Evolutionary conservation across 805 yeast species (phyloP).

Genomic region (Kodamaea lidongshanica): DNA sequence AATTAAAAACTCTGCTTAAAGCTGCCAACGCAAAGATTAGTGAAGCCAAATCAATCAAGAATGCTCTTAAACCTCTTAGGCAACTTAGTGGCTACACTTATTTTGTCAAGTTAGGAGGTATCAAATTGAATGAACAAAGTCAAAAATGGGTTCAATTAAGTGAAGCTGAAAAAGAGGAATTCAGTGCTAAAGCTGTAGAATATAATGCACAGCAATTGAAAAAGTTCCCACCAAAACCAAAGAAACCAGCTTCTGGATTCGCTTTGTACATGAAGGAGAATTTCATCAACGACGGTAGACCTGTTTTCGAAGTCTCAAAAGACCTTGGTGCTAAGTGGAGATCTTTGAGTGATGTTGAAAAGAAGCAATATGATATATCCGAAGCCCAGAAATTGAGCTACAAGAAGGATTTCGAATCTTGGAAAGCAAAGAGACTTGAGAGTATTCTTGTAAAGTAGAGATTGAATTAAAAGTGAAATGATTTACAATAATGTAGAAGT

Average conservation of each 20-base stretch:
- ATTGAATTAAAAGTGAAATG: no score
- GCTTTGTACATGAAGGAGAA: constrained; percentile 26
- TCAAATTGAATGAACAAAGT: no score
- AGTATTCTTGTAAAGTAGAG: no score
- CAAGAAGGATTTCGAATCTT: constrained; percentile 17
- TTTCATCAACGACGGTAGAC: constrained; percentile 18
- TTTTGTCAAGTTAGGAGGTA: constrained; percentile 23
- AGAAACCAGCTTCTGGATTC: constrained; percentile 25
- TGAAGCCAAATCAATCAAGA: constrained; percentile 11
- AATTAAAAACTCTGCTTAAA: constrained; percentile 16
- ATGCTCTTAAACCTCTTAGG: constrained; percentile 22
- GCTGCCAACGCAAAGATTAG: constrained; percentile 15
- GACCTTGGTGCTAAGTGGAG: constrained; percentile 27
- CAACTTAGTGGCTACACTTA: constrained; percentile 19
- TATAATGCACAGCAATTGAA: constrained; percentile 21
- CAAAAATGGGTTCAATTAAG: constrained; percentile 23
- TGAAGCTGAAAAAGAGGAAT: constrained; percentile 24
- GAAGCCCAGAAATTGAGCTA: constrained; percentile 17
- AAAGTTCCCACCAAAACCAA: constrained; percentile 29
- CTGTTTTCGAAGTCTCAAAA: constrained; percentile 21
- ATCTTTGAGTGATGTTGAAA: constrained; percentile 22
- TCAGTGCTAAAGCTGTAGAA: constrained; percentile 20
- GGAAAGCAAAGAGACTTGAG: constrained; percentile 28
- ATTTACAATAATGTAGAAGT: no score
- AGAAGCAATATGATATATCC: constrained; percentile 18